phyloP scores from a whole-genome alignment of 148 eudicot genomes.

The Rhododendron molle region DNA sequence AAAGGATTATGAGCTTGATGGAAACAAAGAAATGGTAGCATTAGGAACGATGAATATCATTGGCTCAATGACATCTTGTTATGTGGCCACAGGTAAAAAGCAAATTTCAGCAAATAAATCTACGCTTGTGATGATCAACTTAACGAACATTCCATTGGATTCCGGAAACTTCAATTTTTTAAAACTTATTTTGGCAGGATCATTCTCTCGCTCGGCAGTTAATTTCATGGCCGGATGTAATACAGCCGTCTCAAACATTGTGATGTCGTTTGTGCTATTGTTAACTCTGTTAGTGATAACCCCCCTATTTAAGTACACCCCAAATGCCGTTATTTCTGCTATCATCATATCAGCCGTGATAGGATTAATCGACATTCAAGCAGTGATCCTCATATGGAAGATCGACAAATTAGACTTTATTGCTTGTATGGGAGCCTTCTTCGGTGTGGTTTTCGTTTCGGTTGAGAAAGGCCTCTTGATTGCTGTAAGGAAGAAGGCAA shows the following conservation, averaged over 20 bases:
- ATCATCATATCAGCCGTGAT: constrained; percentile 73
- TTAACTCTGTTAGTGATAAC: constrained; percentile 49
- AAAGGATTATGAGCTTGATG: constrained; percentile 82
- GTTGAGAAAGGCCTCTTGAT: constrained; percentile 66
- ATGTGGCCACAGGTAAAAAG: constrained; percentile 62
- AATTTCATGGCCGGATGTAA: constrained; percentile 69
- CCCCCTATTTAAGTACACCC: constrained; percentile 59
- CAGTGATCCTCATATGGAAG: constrained; percentile 54
- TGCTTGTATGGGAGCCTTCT: constrained; percentile 73
- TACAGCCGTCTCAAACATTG: constrained; percentile 65
- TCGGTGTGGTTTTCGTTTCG: constrained; percentile 53
- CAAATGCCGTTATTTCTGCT: constrained; percentile 64
- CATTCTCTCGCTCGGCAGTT: constrained; percentile 72
- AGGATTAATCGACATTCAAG: constrained; percentile 53
- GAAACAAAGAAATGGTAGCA: constrained; percentile 94
- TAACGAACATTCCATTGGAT: neutral
- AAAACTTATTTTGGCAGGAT: constrained; percentile 34
- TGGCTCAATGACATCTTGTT: constrained; percentile 92
- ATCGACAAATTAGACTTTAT: constrained; percentile 63
- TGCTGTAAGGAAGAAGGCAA: constrained; percentile 33
- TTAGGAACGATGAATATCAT: constrained; percentile 79
- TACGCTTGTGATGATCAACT: neutral
- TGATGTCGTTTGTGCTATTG: constrained; percentile 53
- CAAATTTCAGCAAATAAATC: neutral
- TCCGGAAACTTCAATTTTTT: neutral